These are phyloP conservation scores for Populus ilicifolia DNA, from an alignment of 345 rosid species.

Conservation along the genomic window DNA sequence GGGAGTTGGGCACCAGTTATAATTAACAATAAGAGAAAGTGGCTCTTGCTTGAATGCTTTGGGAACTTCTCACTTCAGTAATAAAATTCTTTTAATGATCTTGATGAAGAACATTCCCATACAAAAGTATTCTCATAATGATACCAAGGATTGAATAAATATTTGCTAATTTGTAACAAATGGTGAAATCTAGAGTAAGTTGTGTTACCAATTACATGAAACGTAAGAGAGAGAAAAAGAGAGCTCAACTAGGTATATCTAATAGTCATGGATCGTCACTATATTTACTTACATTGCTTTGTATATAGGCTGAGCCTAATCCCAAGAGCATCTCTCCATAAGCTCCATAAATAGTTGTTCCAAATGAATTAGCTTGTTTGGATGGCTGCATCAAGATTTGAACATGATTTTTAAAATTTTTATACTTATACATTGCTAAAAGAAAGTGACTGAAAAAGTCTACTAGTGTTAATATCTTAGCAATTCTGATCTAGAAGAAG, in stretches of 20 bases:
- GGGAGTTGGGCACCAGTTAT: slow-evolving; percentile 22
- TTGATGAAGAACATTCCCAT: slow-evolving; percentile 28
- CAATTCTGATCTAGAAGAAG: background rate
- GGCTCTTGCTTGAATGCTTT: slow-evolving; percentile 29
- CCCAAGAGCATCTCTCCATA: slow-evolving; percentile 24
- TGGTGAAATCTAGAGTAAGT: background rate
- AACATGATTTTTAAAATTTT: slow-evolving; percentile 1
- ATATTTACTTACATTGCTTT: slow-evolving; percentile 13
- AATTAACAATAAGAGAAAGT: slow-evolving; percentile 21
- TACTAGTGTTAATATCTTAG: background rate
- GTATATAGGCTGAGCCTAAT: slow-evolving; percentile 16
- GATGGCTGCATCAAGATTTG: background rate
- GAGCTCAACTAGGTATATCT: background rate
- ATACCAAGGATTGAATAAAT: slow-evolving; percentile 3
- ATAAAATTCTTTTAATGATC: slow-evolving; percentile 30
- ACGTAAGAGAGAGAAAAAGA: background rate
- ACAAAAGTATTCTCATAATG: slow-evolving; percentile 27
- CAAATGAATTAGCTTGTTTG: background rate
- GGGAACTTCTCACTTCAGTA: slow-evolving; percentile 18
- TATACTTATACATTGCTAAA: background rate
- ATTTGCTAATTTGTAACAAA: background rate
- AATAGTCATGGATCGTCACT: background rate
- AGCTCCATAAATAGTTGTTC: slow-evolving; percentile 8
- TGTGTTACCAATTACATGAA: background rate
- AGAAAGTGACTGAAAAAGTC: background rate